Evolutionary conservation across 1,139 yeast species (phyloP).

Genomic region (Hemisphaericaspora xylofermentans): DNA sequence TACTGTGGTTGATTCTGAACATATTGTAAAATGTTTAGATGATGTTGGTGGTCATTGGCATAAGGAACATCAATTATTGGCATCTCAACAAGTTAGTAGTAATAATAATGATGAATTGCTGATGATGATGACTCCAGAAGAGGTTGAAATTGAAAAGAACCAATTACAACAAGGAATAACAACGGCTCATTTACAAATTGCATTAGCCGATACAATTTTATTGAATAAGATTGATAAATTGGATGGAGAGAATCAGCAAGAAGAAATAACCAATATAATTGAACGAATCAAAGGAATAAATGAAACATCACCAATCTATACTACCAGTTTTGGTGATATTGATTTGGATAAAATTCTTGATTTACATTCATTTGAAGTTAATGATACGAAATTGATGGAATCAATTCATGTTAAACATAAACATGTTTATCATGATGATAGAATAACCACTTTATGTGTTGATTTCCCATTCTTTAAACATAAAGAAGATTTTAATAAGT

Average conservation of each 20-base stretch:
- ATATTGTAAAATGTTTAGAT: conserved; percentile 64
- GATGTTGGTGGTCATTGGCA: conserved; percentile 68
- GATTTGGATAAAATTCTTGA: conserved; percentile 62
- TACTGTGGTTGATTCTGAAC: conserved; percentile 82
- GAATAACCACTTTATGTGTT: conserved; percentile 64
- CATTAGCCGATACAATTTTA: conserved; percentile 80
- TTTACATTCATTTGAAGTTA: conserved; percentile 73
- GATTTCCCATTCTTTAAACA: conserved; percentile 47
- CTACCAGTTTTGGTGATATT: conserved; percentile 73
- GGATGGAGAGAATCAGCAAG: conserved; percentile 18
- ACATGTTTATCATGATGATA: conserved; percentile 39
- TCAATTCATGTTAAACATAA: conserved; percentile 17
- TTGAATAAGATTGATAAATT: conserved; percentile 72
- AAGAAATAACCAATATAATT: conserved; percentile 23
- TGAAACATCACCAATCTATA: conserved; percentile 61
- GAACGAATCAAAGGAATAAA: conserved; percentile 59
- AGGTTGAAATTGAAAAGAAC: conserved; percentile 33
- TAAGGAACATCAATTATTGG: conserved; percentile 32
- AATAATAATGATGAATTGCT: no score
- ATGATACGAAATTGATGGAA: conserved; percentile 30
- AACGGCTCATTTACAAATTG: conserved; percentile 87
- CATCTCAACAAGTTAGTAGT: conserved; percentile 20
- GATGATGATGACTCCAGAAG: conserved; percentile 27
- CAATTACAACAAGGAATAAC: conserved; percentile 53
- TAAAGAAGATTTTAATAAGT: conserved; percentile 30